phyloP scores from a whole-genome alignment of 1,139 yeast species.

The Nadsonia starkeyi-henricii region DNA sequence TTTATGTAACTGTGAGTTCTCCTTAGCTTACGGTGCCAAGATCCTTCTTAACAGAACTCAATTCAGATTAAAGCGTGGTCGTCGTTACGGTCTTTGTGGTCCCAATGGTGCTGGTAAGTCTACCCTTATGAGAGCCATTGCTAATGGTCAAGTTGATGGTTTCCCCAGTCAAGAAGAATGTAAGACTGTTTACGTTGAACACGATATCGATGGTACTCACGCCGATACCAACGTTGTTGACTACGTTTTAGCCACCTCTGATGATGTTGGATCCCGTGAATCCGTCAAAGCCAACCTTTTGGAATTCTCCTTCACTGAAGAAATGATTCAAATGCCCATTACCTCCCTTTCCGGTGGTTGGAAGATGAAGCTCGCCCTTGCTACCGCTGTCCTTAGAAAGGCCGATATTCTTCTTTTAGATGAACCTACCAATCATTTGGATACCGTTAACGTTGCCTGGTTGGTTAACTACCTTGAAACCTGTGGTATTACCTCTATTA shows the following conservation, averaged over 20 bases:
- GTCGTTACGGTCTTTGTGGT: constrained; percentile 99
- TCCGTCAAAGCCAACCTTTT: constrained; percentile 55
- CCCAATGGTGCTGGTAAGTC: constrained; percentile 99
- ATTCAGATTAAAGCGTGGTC: constrained; percentile 97
- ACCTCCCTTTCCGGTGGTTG: constrained; percentile 99
- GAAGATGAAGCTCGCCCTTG: constrained; percentile 99
- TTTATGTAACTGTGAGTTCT: constrained; percentile 99
- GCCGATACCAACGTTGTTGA: constrained; percentile 89
- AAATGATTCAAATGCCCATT: constrained; percentile 84
- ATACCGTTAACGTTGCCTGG: constrained; percentile 98
- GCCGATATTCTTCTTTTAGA: constrained; percentile 96
- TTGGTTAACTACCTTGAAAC: constrained; percentile 96
- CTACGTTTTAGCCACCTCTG: constrained; percentile 67
- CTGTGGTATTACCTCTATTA: constrained; percentile 95
- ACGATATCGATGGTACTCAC: constrained; percentile 96
- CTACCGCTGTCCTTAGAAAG: constrained; percentile 97
- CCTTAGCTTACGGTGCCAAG: constrained; percentile 99
- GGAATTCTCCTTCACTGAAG: constrained; percentile 87
- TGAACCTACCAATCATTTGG: constrained; percentile 99
- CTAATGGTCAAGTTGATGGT: constrained; percentile 99
- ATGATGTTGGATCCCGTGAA: constrained; percentile 45
- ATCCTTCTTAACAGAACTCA: constrained; percentile 98
- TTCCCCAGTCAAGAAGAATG: constrained; percentile 98
- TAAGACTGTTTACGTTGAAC: constrained; percentile 98
- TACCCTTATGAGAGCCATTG: constrained; percentile 98